Conservation (phyloP, 352 stramenopile species). For the Pythium utonaiense region DNA sequence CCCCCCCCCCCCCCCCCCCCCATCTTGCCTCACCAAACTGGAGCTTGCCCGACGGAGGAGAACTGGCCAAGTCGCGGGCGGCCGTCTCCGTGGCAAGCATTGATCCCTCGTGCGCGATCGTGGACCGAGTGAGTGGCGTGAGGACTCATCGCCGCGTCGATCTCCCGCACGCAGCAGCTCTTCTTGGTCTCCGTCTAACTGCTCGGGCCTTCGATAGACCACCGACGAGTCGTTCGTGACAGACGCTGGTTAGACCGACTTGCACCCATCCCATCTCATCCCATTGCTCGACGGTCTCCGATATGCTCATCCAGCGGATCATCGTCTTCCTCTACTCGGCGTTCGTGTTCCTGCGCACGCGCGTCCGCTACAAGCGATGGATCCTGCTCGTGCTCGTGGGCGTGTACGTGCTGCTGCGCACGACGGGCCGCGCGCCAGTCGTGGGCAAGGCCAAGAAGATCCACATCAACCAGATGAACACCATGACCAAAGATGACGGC, state of each 20-base stretch:
- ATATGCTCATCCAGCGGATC: constrained; percentile 70
- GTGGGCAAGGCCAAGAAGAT: constrained; percentile 58
- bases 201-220: neutral
- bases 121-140: no score
- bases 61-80: neutral
- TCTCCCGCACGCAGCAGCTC: no score
- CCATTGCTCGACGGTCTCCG: no score
- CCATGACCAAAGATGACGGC: constrained; percentile 54
- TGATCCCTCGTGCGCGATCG: no score
- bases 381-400: constrained; percentile 41
- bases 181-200: no score
- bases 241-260: no score
- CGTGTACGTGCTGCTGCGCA: constrained; percentile 57
- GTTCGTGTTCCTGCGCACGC: constrained; percentile 53
- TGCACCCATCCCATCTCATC: no score
- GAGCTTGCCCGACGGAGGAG: neutral
- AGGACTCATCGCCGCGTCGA: no score
- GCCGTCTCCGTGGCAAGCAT: neutral
- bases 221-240: no score
- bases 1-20: no score
- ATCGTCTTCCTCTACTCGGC: constrained; percentile 63
- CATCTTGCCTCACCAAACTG: neutral
- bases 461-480: constrained; percentile 75
- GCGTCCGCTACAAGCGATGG: constrained; percentile 71
- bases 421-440: constrained; percentile 50